Evolutionary conservation across 352 stramenopile species (phyloP), one percentile per base, ranked within the genome.

Genomic region (Phytopythium kandeliae): DNA sequence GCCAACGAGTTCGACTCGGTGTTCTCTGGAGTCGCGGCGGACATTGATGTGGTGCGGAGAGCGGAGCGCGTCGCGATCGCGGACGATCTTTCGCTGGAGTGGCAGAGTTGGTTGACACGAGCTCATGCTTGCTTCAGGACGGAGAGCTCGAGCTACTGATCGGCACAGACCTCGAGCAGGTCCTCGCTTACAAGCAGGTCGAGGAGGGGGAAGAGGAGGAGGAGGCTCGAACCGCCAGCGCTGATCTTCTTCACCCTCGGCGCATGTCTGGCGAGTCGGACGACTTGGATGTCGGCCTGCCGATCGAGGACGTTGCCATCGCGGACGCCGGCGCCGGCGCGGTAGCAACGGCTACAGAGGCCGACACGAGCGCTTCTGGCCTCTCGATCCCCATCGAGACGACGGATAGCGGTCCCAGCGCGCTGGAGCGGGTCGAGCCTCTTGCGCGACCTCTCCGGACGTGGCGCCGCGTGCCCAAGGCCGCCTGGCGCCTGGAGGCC

Each of bases 1-100:
- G 88, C 77, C 0, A 69, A 86, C 35, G 55, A 58, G 9, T 89
- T 85, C 37, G 77, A 86, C 44, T 84, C 73, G 4, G 78, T 91
- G 46, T 85, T 87, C 45, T 73, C 69, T 0, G 65, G 63, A 3
- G 55, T 74, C 24, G 55, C 60, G 21, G 69, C 58, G n/a, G 79
- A 91, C 34, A 69, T 89, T 36, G 73, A 89, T 30, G 37, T 87
- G 61, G 78, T 90, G 68, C 49, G 67, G 17, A 19, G 17, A 37
- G 21, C 42, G 8, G 10, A 33, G 5, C 28, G 28, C 28, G 10
- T 33, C n/a, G n/a, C n/a, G n/a, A n/a, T n/a, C n/a, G n/a, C n/a
- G n/a, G n/a, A n/a, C n/a, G n/a, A n/a, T n/a, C n/a, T n/a, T n/a
- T n/a, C n/a, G n/a, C n/a, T n/a, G n/a, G n/a, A n/a, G n/a, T n/a